Evolutionary conservation across 2,329 filamentous ascomycete genomes (phyloP).

Genomic region (Penicillium decumbens): DNA sequence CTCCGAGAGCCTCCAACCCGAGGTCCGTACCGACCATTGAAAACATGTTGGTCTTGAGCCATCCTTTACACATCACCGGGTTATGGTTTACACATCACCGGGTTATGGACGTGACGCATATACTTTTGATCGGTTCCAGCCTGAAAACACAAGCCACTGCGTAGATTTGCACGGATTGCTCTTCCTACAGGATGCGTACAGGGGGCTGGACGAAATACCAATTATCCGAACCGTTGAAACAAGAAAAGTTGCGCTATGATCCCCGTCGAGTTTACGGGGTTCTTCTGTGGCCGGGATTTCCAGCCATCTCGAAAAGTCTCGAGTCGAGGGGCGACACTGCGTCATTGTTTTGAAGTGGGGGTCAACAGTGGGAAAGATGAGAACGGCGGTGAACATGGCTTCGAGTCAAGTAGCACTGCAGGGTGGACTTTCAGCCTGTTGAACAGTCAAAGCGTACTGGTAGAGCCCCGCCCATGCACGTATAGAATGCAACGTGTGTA

Average conservation of each 20-base stretch:
- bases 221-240: conserved; percentile 4
- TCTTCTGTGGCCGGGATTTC: not conserved
- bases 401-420: conserved; percentile 6
- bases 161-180: not conserved
- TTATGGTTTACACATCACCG: conserved; percentile 15
- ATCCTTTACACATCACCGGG: conserved; percentile 20
- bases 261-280: not conserved
- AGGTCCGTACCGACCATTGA: not conserved
- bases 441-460: conserved; percentile 5
- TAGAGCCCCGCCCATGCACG: conserved; percentile 7
- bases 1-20: conserved; percentile 7
- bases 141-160: not conserved
- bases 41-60: conserved; percentile 4
- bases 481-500: conserved; percentile 12
- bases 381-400: not conserved
- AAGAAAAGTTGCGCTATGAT: conserved; percentile 1
- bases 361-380: not conserved
- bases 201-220: conserved; percentile 2
- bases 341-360: not conserved
- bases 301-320: not conserved
- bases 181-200: not conserved
- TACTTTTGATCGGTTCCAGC: not conserved
- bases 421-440: conserved; percentile 5
- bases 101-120: conserved; percentile 8
- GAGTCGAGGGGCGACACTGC: not conserved